Evolutionary conservation across 2,329 filamentous ascomycete species (phyloP).

Genomic region (Fusarium concolor): DNA sequence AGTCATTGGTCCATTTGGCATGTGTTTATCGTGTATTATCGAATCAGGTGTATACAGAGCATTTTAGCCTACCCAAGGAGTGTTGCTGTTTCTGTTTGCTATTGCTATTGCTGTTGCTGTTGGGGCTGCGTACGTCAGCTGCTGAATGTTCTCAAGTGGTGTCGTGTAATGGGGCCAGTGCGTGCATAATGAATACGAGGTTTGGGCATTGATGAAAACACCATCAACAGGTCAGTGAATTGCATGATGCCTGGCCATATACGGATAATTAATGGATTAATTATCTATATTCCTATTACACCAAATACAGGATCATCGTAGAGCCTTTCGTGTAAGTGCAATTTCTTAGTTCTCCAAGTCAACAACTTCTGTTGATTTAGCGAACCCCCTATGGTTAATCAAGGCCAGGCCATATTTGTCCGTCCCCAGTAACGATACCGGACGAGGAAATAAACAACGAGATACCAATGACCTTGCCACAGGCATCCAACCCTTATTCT

Average conservation of each 20-base stretch:
- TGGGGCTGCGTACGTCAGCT: conserved; percentile 15
- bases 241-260: too few species aligned
- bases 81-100: neutral
- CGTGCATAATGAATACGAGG: conserved; percentile 25
- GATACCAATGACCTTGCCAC: neutral
- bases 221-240: neutral
- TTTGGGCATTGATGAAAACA: conserved; percentile 3
- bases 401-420: neutral
- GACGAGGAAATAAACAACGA: neutral
- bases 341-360: too few species aligned
- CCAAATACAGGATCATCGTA: neutral
- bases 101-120: too few species aligned
- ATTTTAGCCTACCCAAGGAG: neutral
- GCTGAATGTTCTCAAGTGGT: conserved; percentile 6
- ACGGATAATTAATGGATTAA: too few species aligned
- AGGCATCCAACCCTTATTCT: neutral
- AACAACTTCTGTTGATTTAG: too few species aligned
- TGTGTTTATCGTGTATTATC: neutral
- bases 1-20: neutral
- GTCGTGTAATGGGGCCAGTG: conserved; percentile 4
- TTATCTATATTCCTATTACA: neutral
- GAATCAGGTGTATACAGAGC: neutral
- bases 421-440: neutral
- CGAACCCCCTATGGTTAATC: neutral
- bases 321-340: too few species aligned